phyloP scores from a whole-genome alignment of 1,284 basidiomycete genomes.

The Takashimella tepidaria region DNA sequence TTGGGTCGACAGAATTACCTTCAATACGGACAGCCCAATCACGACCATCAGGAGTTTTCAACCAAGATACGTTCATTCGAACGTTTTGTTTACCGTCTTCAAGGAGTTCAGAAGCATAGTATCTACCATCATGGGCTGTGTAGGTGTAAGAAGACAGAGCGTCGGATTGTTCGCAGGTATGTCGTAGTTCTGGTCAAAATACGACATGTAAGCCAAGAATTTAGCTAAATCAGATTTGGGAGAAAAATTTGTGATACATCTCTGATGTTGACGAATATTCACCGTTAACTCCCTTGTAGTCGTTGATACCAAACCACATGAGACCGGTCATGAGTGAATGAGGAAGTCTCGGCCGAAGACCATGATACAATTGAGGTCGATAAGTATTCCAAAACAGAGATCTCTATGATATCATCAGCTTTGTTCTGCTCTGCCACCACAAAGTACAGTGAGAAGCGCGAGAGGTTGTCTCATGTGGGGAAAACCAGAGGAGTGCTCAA shows the following conservation, averaged over 20 bases:
- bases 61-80: constrained; percentile 72
- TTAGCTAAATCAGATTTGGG: neutral
- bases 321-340: constrained; percentile 85
- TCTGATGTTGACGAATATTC: constrained; percentile 2
- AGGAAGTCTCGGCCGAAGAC: constrained; percentile 73
- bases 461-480: no score
- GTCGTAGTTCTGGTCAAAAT: constrained; percentile 59
- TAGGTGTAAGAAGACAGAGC: constrained; percentile 75
- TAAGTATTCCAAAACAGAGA: constrained; percentile 81
- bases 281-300: constrained; percentile 55
- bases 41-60: constrained; percentile 72
- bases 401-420: constrained; percentile 9
- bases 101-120: constrained; percentile 78
- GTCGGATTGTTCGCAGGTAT: constrained; percentile 86
- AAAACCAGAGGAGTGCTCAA: no score
- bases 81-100: constrained; percentile 78
- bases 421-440: no score
- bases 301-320: constrained; percentile 82
- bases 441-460: no score
- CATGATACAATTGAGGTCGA: constrained; percentile 88
- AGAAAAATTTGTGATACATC: neutral
- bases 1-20: constrained; percentile 66
- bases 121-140: constrained; percentile 77
- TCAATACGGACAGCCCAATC: constrained; percentile 84
- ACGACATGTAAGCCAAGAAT: neutral